phyloP scores from a whole-genome alignment of 805 yeast genomes.

The Barnettozyma vustinii region DNA sequence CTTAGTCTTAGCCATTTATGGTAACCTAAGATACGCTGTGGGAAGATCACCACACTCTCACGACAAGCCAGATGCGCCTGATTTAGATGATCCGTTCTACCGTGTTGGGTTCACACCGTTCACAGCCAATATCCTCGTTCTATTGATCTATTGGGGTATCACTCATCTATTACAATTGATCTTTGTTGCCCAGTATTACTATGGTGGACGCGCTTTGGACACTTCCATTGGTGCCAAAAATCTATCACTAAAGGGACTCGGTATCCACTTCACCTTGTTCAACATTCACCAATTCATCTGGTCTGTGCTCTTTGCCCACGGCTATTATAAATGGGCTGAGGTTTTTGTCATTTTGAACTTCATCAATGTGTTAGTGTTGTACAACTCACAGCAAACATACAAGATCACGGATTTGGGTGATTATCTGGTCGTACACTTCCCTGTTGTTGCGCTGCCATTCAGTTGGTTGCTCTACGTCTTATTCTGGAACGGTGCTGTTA shows the following conservation, averaged over 20 bases:
- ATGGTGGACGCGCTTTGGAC: conserved; percentile 23
- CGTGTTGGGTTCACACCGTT: conserved; percentile 65
- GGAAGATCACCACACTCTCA: conserved; percentile 37
- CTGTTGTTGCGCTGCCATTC: conserved; percentile 64
- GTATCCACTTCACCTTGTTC: conserved; percentile 58
- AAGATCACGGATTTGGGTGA: conserved; percentile 43
- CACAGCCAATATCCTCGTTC: conserved; percentile 47
- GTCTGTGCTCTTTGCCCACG: conserved; percentile 54
- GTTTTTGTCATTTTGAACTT: conserved; percentile 54
- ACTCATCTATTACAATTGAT: conserved; percentile 47
- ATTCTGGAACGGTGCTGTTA: conserved; percentile 84
- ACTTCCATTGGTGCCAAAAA: conserved; percentile 11
- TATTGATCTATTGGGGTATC: conserved; percentile 53
- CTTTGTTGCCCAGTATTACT: conserved; percentile 42
- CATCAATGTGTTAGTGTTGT: conserved; percentile 49
- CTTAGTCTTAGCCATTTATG: conserved; percentile 50
- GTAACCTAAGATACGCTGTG: conserved; percentile 49
- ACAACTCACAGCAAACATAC: conserved; percentile 52
- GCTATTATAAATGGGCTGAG: conserved; percentile 55
- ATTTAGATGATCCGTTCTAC: conserved; percentile 35
- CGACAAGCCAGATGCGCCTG: conserved; percentile 28
- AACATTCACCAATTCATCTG: conserved; percentile 58
- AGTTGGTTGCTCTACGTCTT: conserved; percentile 69
- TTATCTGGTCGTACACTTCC: conserved; percentile 58
- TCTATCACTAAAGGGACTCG: conserved; percentile 28